Percentiles rank a stretch among this genome's conserved stretches.
Evolutionary conservation across 495 filamentous ascomycete species (phyloP).

Genomic region (Jackrogersella multiformis): DNA sequence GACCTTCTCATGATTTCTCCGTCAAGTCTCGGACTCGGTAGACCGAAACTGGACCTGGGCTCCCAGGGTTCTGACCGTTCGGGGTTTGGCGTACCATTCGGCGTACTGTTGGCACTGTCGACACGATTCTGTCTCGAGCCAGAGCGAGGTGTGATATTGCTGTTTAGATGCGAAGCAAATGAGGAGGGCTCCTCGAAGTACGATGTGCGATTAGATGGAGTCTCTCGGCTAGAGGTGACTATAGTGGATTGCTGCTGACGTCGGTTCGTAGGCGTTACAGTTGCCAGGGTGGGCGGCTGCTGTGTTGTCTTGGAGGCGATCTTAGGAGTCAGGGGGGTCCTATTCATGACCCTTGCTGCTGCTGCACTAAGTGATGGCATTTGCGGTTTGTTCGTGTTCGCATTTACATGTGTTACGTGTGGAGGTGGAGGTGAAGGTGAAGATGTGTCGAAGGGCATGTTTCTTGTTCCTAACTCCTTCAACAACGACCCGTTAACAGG

Average conservation of each 20-base stretch:
- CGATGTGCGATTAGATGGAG: constrained; percentile 15
- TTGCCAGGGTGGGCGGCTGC: constrained; percentile 46
- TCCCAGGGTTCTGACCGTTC: constrained; percentile 57
- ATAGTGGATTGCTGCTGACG: constrained; percentile 43
- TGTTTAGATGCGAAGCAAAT: constrained; percentile 64
- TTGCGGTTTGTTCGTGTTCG: constrained; percentile 47
- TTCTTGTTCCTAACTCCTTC: constrained; percentile 48
- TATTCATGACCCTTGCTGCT: constrained; percentile 50
- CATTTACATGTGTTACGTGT: too few species aligned
- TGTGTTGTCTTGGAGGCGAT: constrained; percentile 48
- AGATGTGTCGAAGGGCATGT: constrained; percentile 41
- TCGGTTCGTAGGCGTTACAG: constrained; percentile 43
- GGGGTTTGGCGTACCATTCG: constrained; percentile 62
- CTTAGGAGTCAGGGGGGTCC: constrained; percentile 58
- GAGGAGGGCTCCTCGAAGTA: constrained; percentile 57
- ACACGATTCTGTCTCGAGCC: constrained; percentile 71
- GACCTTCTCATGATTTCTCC: constrained; percentile 36
- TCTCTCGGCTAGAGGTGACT: constrained; percentile 16
- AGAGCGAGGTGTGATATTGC: constrained; percentile 78
- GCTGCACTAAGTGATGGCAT: constrained; percentile 51
- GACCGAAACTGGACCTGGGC: constrained; percentile 47
- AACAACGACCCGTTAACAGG: constrained; percentile 37
- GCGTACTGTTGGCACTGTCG: constrained; percentile 69
- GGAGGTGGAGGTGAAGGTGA: constrained; percentile 38
- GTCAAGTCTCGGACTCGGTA: constrained; percentile 45